phyloP scores from a whole-genome alignment of 371 early-diverging fungal species.

The Mortierella sp. region DNA sequence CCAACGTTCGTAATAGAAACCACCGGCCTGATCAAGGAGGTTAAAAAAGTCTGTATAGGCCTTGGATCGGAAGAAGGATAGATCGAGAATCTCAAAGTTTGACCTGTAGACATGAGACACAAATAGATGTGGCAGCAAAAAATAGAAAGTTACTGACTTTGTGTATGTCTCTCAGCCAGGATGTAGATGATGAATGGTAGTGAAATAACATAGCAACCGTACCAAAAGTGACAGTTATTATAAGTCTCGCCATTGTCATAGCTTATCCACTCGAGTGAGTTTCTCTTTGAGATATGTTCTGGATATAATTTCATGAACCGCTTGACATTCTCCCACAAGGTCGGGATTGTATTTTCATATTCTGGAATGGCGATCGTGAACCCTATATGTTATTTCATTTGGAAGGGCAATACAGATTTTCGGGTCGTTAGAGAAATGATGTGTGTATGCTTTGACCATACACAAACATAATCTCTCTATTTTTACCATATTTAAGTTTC shows the following conservation, averaged over 20 bases:
- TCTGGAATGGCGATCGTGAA: constrained; percentile 89
- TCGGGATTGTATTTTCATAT: constrained; percentile 84
- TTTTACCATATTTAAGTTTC: constrained; percentile 81
- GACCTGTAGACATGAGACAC: constrained; percentile 30
- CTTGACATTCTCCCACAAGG: constrained; percentile 78
- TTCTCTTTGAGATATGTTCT: constrained; percentile 59
- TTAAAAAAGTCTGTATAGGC: constrained; percentile 85
- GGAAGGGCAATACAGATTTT: not conserved
- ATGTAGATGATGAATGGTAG: no score
- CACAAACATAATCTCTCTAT: no score
- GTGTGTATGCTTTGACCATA: no score
- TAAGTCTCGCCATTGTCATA: constrained; percentile 66
- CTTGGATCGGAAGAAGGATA: constrained; percentile 82
- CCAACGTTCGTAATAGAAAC: constrained; percentile 97
- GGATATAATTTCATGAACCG: constrained; percentile 65
- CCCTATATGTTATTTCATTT: constrained; percentile 14
- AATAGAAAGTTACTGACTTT: not conserved
- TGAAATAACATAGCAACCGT: not conserved
- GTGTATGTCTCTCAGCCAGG: not conserved
- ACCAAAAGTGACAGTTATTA: constrained; percentile 91
- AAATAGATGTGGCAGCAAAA: not conserved
- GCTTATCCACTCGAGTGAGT: constrained; percentile 65
- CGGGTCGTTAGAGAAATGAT: no score
- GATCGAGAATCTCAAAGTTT: constrained; percentile 92
- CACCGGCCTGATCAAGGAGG: constrained; percentile 83